phyloP scores from a whole-genome alignment of 306 rosid species.

The Medicago lupulina region DNA sequence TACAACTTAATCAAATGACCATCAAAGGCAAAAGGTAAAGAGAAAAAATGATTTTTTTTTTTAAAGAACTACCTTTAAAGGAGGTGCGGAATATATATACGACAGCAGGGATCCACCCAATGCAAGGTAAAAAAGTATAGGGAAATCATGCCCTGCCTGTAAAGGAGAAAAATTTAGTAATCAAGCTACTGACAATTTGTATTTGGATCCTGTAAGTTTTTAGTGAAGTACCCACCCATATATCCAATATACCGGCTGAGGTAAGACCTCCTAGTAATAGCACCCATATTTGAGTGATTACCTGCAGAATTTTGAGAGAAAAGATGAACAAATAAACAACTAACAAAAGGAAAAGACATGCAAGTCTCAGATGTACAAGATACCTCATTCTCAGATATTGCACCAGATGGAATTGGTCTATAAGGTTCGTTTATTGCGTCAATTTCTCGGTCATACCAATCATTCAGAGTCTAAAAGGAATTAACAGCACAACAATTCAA shows the following conservation, averaged over 20 bases:
- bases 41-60: background rate
- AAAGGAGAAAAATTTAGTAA: conserved; percentile 46
- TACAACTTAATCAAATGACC: conserved; percentile 42
- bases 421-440: conserved; percentile 99
- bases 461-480: conserved; percentile 75
- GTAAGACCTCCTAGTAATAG: conserved; percentile 88
- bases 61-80: conserved; percentile 66
- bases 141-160: conserved; percentile 89
- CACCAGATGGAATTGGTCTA: conserved; percentile 98
- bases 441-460: conserved; percentile 97
- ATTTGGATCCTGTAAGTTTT: conserved; percentile 14
- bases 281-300: conserved; percentile 94
- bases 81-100: conserved; percentile 97
- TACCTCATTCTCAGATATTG: conserved; percentile 93
- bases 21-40: background rate
- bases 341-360: background rate
- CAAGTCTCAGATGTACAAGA: conserved; percentile 20
- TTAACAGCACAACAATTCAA: conserved; percentile 28
- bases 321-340: conserved; percentile 17
- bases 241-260: conserved; percentile 79
- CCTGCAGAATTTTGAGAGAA: conserved; percentile 56
- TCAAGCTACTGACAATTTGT: conserved; percentile 33
- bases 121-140: conserved; percentile 84
- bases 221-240: conserved; percentile 79
- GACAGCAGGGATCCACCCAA: conserved; percentile 90